Base-by-base conservation (phyloP, 2,329 filamentous ascomycete genomes). In the Periconia sp. region DNA sequence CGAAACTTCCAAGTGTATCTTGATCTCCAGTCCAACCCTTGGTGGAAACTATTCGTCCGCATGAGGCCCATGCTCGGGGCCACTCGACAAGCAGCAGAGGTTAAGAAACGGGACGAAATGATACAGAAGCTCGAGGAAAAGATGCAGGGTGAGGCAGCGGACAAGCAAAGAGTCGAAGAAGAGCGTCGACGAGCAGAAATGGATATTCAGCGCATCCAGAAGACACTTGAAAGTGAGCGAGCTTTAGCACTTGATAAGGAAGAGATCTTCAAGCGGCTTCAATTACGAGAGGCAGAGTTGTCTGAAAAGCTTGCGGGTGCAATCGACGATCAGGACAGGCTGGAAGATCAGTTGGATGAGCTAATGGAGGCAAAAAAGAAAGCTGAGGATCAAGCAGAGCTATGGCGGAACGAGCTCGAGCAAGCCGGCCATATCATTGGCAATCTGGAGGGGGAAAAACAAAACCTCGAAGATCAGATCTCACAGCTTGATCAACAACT, bases 171-270 rank as follows among this genome's bases (percentile, higher is more conserved):
- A 52, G 76, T 99, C 0, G 94, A 99, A 61, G 94, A 99, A 41
- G 94, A 99, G 57, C 84, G 92, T 22, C 83, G 94, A 29, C 88
- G 91, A 48, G 88, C 89, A 2, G 88, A 97, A 56, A 78, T 86
- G 11, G 94, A 99, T 61, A 87, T 96, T 61, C 83, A 92, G 55
- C 85, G 88, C 22, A 89, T 97, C 33, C 92, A 96, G 66, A 90
- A 97, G 59, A 95, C 89, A 0, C 79, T 99, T 2, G 95, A 99
- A 69, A 96, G 92, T 54, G 95, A 99, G 71, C 85, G 94, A 36
- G 89, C 92, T n/a, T 78, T 99, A 29, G 94, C 94, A 1, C 76
- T 99, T 4, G 94, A 99, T 71, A 99, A 99, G 68, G 95, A 99
- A 66, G 94, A 99, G 62, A 99, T 99, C 47, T 99, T 97, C 78